These are phyloP conservation scores for Hydrangea macrophylla DNA, from an alignment of 148 eudicot genomes.

Conservation along the genomic window DNA sequence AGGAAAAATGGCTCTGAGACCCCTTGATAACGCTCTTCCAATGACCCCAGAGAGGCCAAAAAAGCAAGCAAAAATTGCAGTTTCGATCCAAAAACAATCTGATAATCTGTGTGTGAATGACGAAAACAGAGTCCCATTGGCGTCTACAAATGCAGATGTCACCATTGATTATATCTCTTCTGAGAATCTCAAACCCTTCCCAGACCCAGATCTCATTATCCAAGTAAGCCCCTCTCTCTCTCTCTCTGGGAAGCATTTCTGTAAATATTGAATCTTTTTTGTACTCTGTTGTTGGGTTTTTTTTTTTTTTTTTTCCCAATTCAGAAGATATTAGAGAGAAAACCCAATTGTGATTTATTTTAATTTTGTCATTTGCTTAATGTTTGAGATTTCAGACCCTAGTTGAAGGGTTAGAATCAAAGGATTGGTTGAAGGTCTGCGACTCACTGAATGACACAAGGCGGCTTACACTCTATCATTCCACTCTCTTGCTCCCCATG, in stretches of 20 bases:
- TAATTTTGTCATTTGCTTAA: neutral
- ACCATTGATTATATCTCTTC: slow-evolving; percentile 45
- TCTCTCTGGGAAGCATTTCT: neutral
- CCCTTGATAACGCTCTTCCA: slow-evolving; percentile 56
- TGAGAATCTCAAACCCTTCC: slow-evolving; percentile 57
- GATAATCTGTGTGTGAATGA: slow-evolving; percentile 35
- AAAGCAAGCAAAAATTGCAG: slow-evolving; percentile 40
- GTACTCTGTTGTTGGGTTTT: neutral
- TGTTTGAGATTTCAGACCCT: slow-evolving; percentile 45
- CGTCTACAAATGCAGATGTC: slow-evolving; percentile 28
- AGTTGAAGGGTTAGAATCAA: slow-evolving; percentile 75
- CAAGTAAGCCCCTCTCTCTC: slow-evolving; percentile 32
- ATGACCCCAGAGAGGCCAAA: slow-evolving; percentile 44
- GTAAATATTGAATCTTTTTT: neutral
- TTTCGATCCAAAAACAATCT: slow-evolving; percentile 25
- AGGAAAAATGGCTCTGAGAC: slow-evolving; percentile 47
- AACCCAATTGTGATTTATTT: neutral
- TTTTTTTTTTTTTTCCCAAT: neutral
- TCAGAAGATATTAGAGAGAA: slow-evolving; percentile 3
- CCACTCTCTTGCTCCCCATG: slow-evolving; percentile 60
- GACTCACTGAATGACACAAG: slow-evolving; percentile 73
- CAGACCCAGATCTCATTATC: slow-evolving; percentile 60
- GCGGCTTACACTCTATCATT: slow-evolving; percentile 62
- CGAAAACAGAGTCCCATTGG: slow-evolving; percentile 41
- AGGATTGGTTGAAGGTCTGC: slow-evolving; percentile 86